Conservation (phyloP, 352 stramenopile species). For the Pythium sp. region DNA sequence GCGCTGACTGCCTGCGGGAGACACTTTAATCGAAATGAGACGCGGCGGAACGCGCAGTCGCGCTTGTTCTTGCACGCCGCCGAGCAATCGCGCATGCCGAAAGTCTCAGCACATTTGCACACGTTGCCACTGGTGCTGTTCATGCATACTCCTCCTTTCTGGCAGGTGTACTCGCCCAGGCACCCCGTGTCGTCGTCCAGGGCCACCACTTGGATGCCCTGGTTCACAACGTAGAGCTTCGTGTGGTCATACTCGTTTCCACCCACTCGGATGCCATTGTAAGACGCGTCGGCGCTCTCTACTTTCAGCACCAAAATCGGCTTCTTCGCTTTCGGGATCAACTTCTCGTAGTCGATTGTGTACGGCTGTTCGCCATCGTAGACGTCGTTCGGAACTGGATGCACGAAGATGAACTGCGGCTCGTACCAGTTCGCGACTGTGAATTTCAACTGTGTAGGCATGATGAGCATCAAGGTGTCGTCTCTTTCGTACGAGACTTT, state of each 20-base stretch:
- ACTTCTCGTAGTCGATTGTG: conserved; percentile 43
- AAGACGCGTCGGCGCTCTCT: conserved; percentile 33
- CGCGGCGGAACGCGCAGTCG: conserved; percentile 49
- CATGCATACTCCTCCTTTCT: conserved; percentile 43
- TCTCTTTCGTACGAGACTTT: conserved; percentile 42
- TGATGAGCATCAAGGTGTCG: conserved; percentile 32
- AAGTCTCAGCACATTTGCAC: conserved; percentile 45
- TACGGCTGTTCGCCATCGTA: conserved; percentile 55
- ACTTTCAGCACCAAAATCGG: conserved; percentile 42
- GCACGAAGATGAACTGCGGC: conserved; percentile 45
- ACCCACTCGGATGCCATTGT: conserved; percentile 45
- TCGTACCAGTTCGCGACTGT: conserved; percentile 45
- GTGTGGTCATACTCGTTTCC: conserved; percentile 39
- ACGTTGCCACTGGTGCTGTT: conserved; percentile 24
- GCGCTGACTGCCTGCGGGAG: conserved; percentile 16
- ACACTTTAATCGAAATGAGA: conserved; percentile 41
- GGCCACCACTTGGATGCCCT: conserved; percentile 45
- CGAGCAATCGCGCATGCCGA: conserved; percentile 59
- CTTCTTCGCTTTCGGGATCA: conserved; percentile 53
- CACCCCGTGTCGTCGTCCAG: conserved; percentile 73
- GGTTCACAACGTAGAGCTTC: conserved; percentile 28
- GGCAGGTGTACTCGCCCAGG: conserved; percentile 49
- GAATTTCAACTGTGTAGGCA: conserved; percentile 45
- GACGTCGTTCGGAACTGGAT: conserved; percentile 38
- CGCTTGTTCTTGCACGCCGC: conserved; percentile 34